Conservation (phyloP, 768 basidiomycete species). For the Punctularia strigosozonata region DNA sequence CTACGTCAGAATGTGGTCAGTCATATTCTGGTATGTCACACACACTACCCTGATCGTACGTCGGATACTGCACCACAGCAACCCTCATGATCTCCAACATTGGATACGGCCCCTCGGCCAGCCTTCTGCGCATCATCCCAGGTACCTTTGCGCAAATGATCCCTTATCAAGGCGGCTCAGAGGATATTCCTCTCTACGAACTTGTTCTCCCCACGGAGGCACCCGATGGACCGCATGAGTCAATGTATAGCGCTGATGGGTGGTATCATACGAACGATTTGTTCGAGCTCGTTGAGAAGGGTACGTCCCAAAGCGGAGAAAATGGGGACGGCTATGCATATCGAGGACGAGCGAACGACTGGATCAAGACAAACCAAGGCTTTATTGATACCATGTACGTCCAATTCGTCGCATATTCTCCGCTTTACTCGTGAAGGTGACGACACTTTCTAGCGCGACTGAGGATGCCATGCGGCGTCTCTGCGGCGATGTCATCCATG, state of each 20-base stretch:
- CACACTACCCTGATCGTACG: no score
- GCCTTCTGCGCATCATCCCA: slow-evolving; percentile 4
- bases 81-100: no score
- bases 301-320: no score
- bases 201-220: slow-evolving; percentile 3
- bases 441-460: slow-evolving; percentile 7
- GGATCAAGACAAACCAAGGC: slow-evolving; percentile 10
- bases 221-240: slow-evolving; percentile 10
- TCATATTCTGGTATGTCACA: no score
- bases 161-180: slow-evolving; percentile 1
- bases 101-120: slow-evolving; percentile 3
- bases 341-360: slow-evolving; percentile 12
- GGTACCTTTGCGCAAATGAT: slow-evolving; percentile 5
- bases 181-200: slow-evolving; percentile 5
- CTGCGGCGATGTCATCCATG: slow-evolving; percentile 9
- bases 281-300: slow-evolving; percentile 11
- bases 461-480: slow-evolving; percentile 9
- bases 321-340: slow-evolving; percentile 10
- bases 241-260: slow-evolving; percentile 7
- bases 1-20: no score
- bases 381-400: slow-evolving; percentile 13
- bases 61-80: no score
- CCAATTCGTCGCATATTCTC: background rate
- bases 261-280: slow-evolving; percentile 12
- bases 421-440: background rate